Evolutionary conservation across 805 yeast genomes (phyloP).

Genomic region (Candida adriatica): DNA sequence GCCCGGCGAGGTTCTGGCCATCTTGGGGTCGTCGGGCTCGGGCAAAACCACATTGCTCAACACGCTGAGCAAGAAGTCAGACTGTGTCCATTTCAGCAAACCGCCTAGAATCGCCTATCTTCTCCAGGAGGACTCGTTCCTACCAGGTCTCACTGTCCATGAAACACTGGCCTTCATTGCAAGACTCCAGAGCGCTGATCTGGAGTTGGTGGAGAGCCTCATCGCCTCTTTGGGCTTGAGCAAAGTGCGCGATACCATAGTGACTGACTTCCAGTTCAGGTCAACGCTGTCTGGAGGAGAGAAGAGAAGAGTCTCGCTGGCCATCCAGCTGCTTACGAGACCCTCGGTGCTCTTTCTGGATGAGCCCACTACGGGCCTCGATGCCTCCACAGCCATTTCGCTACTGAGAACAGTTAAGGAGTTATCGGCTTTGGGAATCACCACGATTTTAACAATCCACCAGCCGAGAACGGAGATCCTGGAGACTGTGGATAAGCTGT

Average conservation of each 20-base stretch:
- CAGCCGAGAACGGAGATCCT: conserved; percentile 81
- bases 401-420: conserved; percentile 55
- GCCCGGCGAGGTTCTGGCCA: conserved; percentile 62
- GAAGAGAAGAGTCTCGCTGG: conserved; percentile 68
- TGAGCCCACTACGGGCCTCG: conserved; percentile 87
- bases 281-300: conserved; percentile 73
- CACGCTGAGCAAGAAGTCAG: conserved; percentile 44
- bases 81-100: conserved; percentile 20
- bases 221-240: conserved; percentile 58
- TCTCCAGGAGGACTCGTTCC: conserved; percentile 66
- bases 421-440: conserved; percentile 50
- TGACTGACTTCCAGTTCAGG: conserved; percentile 36
- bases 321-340: conserved; percentile 66
- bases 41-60: conserved; percentile 81
- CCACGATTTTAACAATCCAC: conserved; percentile 71
- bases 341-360: conserved; percentile 76
- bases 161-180: conserved; percentile 71
- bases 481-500: conserved; percentile 56
- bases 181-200: conserved; percentile 31
- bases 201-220: conserved; percentile 48
- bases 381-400: conserved; percentile 66
- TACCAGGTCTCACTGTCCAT: conserved; percentile 63
- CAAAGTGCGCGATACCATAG: conserved; percentile 53
- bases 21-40: conserved; percentile 83
- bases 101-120: conserved; percentile 44